Conservation (phyloP, 1,139 yeast genomes). For the Pichia sp. region DNA sequence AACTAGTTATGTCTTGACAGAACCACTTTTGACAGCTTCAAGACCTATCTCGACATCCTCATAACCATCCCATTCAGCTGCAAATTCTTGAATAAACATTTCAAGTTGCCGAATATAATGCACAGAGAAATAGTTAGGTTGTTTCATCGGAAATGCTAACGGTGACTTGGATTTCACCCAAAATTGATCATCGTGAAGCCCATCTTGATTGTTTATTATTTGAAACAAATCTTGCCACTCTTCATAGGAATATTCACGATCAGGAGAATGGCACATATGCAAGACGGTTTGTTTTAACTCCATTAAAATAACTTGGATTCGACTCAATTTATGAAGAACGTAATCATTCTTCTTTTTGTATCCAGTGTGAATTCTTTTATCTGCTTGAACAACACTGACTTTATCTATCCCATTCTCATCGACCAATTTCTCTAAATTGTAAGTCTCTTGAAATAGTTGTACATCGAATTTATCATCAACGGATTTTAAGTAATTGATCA, state of each 20-base stretch:
- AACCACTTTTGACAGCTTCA: too few species aligned
- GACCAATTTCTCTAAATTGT: constrained; percentile 2
- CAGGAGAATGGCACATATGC: constrained; percentile 25
- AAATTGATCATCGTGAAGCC: constrained; percentile 23
- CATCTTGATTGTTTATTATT: constrained; percentile 22
- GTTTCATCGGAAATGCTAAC: constrained; percentile 54
- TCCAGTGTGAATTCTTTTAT: constrained; percentile 21
- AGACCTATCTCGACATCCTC: too few species aligned
- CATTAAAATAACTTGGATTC: constrained; percentile 16
- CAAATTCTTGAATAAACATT: constrained; percentile 21
- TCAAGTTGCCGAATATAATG: constrained; percentile 34
- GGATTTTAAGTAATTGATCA: constrained; percentile 8
- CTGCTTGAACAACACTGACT: constrained; percentile 16
- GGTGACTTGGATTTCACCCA: constrained; percentile 46
- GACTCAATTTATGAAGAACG: constrained; percentile 14
- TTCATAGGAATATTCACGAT: constrained; percentile 29
- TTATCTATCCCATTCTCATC: background rate
- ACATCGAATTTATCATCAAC: constrained; percentile 15
- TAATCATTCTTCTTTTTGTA: constrained; percentile 21
- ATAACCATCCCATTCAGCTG: constrained; percentile 17
- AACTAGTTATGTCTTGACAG: too few species aligned
- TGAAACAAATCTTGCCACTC: constrained; percentile 38
- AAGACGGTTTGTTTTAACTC: constrained; percentile 18
- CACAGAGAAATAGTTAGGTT: constrained; percentile 53
- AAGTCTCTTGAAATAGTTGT: constrained; percentile 6